Base-by-base conservation (phyloP, 768 basidiomycete species). In the Tylopilus balloui region DNA sequence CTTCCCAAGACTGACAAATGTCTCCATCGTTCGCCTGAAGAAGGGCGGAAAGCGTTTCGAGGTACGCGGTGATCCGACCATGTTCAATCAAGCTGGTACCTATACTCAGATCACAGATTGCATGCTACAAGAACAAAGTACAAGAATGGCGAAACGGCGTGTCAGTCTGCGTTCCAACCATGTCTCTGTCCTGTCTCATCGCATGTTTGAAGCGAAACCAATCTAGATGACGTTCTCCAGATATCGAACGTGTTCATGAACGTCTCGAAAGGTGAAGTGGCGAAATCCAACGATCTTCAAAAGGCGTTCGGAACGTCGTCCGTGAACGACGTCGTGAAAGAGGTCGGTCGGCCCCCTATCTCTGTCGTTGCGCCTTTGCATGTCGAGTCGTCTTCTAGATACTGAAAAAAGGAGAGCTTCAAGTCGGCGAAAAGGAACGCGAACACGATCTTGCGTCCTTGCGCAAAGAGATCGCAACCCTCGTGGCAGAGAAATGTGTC, bases 61-160 rank as follows among this genome's bases (percentile, higher is more conserved):
- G 78, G 94, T 92, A 58, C 25, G 38, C 3, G 15, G 38, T 6
- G 9, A 29, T 32, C 24, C 20, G 20, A 43, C 10, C 20, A 20
- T 43, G n/a, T n/a, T 24, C 39, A 21, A 7, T 23, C 6, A n/a
- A 8, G 45, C 27, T 24, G 13, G 34, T 35, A 17, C 43, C 27
- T 8, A 51, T 36, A 20, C 15, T 20, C 43, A 24, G 37, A 45
- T 43, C 24, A 23, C 54, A 87, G 95, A 88, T 99, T 60, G 95
- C 96, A 31, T 96, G 93, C 69, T 99, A 98, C 75, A 95, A 97
- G 76, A 99, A 99, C 71, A 97, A 97, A 71, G 96, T 99, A 23
- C 91, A 94, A 59, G 94, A 96, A 67, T 99, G 86, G 81, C 75
- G 96, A 50, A 91, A 80, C 50, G 93, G 93, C 53, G 88, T 95